Evolutionary conservation across 2,329 filamentous ascomycete species (phyloP).

Genomic region (Pseudogymnoascus sp.): DNA sequence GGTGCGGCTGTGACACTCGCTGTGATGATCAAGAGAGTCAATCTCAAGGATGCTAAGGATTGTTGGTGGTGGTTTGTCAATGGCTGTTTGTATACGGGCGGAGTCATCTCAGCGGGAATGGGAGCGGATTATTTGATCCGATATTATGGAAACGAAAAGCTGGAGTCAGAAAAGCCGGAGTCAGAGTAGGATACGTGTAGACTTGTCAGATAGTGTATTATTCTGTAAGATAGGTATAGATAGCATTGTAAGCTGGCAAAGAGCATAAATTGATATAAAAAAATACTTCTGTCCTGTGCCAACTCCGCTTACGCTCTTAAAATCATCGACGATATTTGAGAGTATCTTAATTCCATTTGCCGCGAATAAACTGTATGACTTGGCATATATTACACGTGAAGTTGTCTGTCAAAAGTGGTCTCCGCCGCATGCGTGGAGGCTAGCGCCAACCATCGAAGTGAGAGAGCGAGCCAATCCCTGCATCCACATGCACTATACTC

Average conservation of each 20-base stretch:
- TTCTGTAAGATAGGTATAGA: background rate
- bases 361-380: background rate
- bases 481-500: background rate
- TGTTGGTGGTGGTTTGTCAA: conserved; percentile 76
- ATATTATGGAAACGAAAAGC: conserved; percentile 29
- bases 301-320: background rate
- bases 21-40: conserved; percentile 59
- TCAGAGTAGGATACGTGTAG: background rate
- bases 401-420: background rate
- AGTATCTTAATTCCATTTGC: background rate
- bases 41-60: conserved; percentile 56
- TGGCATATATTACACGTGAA: background rate
- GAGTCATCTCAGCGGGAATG: conserved; percentile 51
- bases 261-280: background rate
- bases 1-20: conserved; percentile 53
- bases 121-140: conserved; percentile 50
- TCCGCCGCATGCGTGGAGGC: background rate
- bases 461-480: background rate
- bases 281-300: background rate
- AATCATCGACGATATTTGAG: background rate
- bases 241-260: background rate
- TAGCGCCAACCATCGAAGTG: background rate
- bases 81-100: conserved; percentile 61
- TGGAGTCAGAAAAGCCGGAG: background rate
- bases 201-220: background rate